Evolutionary conservation across 306 rosid genomes (phyloP), one percentile per base, ranked within the genome.

Genomic region (Rosa rugosa): DNA sequence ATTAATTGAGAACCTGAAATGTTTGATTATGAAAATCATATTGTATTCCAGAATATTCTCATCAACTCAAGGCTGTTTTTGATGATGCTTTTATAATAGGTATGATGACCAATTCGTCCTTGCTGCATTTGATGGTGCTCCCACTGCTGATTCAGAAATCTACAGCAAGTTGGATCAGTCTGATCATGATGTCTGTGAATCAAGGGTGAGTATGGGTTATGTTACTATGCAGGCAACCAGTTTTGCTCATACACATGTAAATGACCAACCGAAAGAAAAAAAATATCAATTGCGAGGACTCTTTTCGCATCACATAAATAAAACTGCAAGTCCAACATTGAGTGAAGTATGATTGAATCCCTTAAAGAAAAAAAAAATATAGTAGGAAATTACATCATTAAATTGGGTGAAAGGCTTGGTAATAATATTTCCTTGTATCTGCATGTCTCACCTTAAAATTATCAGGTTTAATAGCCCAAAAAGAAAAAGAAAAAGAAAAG

Each of bases 101-200:
- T 85, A 87, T 49, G 87, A 91, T 0, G 92, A 91, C 73, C 97
- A 80, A 82, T 93, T 89, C 72, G 96, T 95, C 76, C 79, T 90
- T 77, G 91, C 88, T 23, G 91, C 94, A 73, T 95, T 91, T 88
- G 99, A 95, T 85, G 91, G 85, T 81, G 94, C 94, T 82, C 99
- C 99, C 70, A 95, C 99, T 0, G 97, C 87, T 66, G 99, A 95
- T 82, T 88, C 97, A 64, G 99, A 95, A 85, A 69, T 80, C 71
- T 91, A 86, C 80, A 64, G 81, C 80, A 95, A 93, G 86, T 60
- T 93, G 83, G 93, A 90, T 74, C 89, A 84, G 84, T 79, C 97
- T 79, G 86, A 77, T 54, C 96, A 95, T 63, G 97, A 91, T 51
- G 87, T 83, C 64, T 87, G 76, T 69, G 99, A 96, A 86, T 90